Evolutionary conservation across 257 asterid genomes (phyloP), one percentile per base, ranked within the genome.

Genomic region (Parsonsia alboflavescens): DNA sequence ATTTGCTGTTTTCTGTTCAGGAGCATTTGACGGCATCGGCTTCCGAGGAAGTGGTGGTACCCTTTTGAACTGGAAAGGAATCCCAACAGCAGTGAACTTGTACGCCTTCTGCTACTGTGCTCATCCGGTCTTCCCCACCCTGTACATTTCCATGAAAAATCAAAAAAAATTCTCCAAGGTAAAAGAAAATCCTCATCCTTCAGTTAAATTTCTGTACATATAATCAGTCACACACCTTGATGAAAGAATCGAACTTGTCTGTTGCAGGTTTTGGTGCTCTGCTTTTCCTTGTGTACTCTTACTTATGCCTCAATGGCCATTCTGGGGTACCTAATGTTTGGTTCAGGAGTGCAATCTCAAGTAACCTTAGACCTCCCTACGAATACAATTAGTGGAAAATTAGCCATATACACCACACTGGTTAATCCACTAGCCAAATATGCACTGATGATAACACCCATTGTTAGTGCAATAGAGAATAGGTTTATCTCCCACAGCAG

Each of bases 101-200:
- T 90, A 90, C 11, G 88, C 98, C 21, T 94, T 92, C 73, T 94
- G 99, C 65, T 94, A 92, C 15, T 92, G 99, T 42, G 98, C 96
- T 46, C 99, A 94, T 81, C 99, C 99, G 0, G 97, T 94, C 85
- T 94, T 94, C 24, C 99, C 98, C 0, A 87, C 96, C 1, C 49
- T 94, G 19, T 94, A 94, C 82, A 88, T 89, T 64, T 94, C 99
- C n/a, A 94, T 87, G 99, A 84, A 76, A 19, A 82, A 88, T 78
- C 90, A 75, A 24, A 90, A 78, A 82, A 83, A 92, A 65, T 92
- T 94, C 86, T 89, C 96, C 6, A 85, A 90, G 98, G 99, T 92
- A 85, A 50, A 2, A 49, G 3, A 33, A 49, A 49, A 41, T 50
- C 4, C 2, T 3, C 0, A 46, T 5, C 67, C 44, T 6, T 16